phyloP scores from a whole-genome alignment of 2,329 filamentous ascomycete genomes.

The Xylariomycetidae sp. region DNA sequence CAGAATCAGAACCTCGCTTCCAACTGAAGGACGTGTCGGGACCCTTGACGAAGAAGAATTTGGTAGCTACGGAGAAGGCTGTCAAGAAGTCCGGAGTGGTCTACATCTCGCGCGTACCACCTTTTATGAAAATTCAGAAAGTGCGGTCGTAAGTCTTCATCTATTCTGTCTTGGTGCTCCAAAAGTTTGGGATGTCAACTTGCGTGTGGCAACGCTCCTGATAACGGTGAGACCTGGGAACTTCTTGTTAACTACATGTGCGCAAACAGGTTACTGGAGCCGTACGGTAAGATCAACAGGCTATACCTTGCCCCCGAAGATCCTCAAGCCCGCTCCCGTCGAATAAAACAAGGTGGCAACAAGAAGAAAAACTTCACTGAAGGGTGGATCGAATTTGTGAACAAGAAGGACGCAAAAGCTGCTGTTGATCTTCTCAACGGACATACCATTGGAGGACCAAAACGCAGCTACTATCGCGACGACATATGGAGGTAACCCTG shows the following conservation, averaged over 20 bases:
- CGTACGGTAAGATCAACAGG: constrained; percentile 64
- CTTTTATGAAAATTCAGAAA: constrained; percentile 72
- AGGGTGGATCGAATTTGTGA: constrained; percentile 78
- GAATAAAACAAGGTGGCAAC: constrained; percentile 69
- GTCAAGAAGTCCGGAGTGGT: constrained; percentile 72
- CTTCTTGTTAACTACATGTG: too few relatives aligned
- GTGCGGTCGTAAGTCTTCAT: constrained; percentile 13
- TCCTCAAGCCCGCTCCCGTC: constrained; percentile 55
- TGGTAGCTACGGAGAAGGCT: constrained; percentile 57
- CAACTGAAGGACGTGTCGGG: constrained; percentile 45
- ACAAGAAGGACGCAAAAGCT: constrained; percentile 71
- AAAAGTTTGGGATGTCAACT: neutral
- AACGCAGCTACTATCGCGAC: constrained; percentile 75
- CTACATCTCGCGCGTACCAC: constrained; percentile 77
- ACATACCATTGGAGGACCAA: constrained; percentile 74
- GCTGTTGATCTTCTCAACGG: constrained; percentile 72
- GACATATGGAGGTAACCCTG: constrained; percentile 80
- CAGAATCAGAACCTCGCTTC: constrained; percentile 22
- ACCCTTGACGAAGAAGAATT: constrained; percentile 59
- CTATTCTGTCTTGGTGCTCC: neutral
- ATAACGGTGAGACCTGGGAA: too few relatives aligned
- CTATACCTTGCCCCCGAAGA: constrained; percentile 36
- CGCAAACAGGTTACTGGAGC: too few relatives aligned
- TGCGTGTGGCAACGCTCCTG: too few relatives aligned
- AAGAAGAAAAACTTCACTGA: constrained; percentile 78